phyloP scores from a whole-genome alignment of 352 stramenopile genomes.

The Aphanomyces astaci region DNA sequence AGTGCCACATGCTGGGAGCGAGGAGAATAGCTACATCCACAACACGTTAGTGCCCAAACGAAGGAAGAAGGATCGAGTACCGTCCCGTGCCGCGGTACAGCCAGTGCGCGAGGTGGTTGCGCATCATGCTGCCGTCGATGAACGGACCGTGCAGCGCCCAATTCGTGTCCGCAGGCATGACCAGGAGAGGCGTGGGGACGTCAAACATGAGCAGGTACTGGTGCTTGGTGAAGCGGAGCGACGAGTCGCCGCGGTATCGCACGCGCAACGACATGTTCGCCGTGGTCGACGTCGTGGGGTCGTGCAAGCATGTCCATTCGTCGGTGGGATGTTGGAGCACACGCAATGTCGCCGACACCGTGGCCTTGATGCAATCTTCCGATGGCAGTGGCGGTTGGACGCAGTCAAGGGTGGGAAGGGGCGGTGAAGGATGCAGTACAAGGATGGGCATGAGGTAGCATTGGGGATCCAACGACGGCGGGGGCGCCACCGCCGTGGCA shows the following conservation, averaged over 20 bases:
- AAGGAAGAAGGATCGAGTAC: neutral
- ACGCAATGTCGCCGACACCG: constrained; percentile 42
- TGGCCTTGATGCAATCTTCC: constrained; percentile 54
- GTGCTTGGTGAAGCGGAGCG: constrained; percentile 71
- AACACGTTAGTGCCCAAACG: neutral
- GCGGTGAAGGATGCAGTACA: neutral
- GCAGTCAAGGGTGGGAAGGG: constrained; percentile 54
- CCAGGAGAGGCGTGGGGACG: constrained; percentile 37
- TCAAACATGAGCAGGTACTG: constrained; percentile 64
- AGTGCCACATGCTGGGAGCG: constrained; percentile 55
- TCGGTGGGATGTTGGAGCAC: constrained; percentile 54
- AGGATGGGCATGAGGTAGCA: constrained; percentile 19
- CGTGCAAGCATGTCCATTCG: constrained; percentile 49
- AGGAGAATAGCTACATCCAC: constrained; percentile 39
- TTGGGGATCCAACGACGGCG: neutral
- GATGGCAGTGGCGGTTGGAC: constrained; percentile 62
- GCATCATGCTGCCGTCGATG: constrained; percentile 57
- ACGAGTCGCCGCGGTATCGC: constrained; percentile 72
- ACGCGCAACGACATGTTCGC: constrained; percentile 36
- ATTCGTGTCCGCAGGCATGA: constrained; percentile 48
- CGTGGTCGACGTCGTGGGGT: constrained; percentile 31
- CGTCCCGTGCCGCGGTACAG: constrained; percentile 56
- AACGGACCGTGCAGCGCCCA: constrained; percentile 74
- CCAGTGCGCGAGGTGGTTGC: constrained; percentile 76
- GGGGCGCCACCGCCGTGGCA: no score